These are phyloP conservation scores for Colletotrichum siamense DNA, from an alignment of 2,329 filamentous ascomycete species.

Conservation along the genomic window DNA sequence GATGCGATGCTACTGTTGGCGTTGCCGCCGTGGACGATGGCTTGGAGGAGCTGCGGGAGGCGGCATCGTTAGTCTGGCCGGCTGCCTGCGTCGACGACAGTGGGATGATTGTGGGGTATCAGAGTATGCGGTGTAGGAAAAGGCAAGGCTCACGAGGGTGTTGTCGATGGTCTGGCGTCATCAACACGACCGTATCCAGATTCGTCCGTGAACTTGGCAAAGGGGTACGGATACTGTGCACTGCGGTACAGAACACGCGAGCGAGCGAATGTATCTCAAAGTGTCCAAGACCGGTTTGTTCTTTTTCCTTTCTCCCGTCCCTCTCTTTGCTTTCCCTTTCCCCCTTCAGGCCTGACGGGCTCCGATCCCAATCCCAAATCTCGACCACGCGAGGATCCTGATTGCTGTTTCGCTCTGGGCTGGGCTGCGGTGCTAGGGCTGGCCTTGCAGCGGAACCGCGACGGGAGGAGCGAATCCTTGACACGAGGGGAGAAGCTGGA, in stretches of 20 bases:
- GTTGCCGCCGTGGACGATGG: not conserved
- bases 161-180: slow-evolving; percentile 3
- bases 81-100: not conserved
- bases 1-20: not conserved
- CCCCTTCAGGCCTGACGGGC: not conserved
- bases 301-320: not conserved
- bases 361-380: not conserved
- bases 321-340: not conserved
- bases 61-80: not conserved
- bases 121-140: not conserved
- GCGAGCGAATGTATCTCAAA: not conserved
- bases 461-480: not conserved
- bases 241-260: not conserved
- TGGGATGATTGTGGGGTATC: not conserved
- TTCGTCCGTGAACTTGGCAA: not conserved
- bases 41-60: not conserved
- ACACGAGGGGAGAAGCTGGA: not conserved
- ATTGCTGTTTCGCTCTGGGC: not conserved
- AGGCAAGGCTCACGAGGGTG: slow-evolving; percentile 4
- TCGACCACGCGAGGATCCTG: not conserved
- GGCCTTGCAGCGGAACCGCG: not conserved
- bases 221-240: not conserved
- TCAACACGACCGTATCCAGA: not conserved
- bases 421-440: not conserved
- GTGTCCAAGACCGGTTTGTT: not conserved